Evolutionary conservation across 192 early-diverging fungal species (phyloP).

Genomic region (Backusella tuberculispora): DNA sequence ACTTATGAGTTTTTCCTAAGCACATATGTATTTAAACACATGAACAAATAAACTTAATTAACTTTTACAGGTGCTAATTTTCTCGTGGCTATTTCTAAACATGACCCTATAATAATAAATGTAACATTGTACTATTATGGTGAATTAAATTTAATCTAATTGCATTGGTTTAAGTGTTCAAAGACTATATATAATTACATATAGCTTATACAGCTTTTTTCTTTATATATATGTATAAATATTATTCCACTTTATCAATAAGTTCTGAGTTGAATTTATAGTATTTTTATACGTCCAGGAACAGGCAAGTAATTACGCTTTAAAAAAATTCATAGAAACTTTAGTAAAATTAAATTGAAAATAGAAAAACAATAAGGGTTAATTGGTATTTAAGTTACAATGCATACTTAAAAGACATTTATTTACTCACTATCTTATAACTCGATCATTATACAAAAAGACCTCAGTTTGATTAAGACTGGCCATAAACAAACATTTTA

Average conservation of each 20-base stretch:
- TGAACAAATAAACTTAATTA: neutral
- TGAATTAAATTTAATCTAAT: neutral
- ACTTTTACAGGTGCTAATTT: neutral
- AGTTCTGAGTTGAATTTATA: neutral
- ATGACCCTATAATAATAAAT: neutral
- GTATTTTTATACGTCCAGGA: neutral
- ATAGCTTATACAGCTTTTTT: neutral
- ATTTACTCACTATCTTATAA: neutral
- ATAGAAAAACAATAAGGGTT: neutral
- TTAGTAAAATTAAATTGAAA: neutral
- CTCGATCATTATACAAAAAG: neutral
- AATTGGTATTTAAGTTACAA: neutral
- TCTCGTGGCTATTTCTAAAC: slow-evolving; percentile 14
- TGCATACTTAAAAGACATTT: neutral
- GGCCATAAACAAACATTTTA: neutral
- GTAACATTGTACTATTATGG: neutral
- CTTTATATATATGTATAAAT: neutral
- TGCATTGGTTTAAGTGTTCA: neutral
- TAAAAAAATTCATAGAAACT: neutral
- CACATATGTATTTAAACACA: neutral
- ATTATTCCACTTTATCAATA: neutral
- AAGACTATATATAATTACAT: neutral
- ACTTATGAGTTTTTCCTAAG: neutral
- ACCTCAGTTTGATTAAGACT: neutral
- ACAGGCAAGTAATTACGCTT: neutral